Conservation (phyloP, 1,284 basidiomycete species). For the Bjerkandera adusta region DNA sequence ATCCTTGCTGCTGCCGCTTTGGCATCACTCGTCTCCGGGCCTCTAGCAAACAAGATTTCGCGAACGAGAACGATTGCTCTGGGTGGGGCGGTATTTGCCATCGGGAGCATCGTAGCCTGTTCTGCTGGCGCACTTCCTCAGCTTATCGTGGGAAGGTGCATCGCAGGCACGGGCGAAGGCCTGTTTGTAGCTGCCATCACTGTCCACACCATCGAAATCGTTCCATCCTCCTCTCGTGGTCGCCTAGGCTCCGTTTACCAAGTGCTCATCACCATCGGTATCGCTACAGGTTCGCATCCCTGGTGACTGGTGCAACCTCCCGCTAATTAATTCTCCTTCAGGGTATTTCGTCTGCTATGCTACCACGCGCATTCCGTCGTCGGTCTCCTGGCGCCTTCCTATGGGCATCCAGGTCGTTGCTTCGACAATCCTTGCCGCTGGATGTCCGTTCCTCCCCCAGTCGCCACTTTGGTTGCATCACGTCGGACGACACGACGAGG, state of each 20-base stretch:
- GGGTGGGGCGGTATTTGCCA: slow-evolving; percentile 39
- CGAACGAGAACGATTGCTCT: slow-evolving; percentile 44
- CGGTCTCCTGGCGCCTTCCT: slow-evolving; percentile 48
- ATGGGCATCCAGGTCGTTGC: slow-evolving; percentile 41
- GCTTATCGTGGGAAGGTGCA: slow-evolving; percentile 44
- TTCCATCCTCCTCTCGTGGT: slow-evolving; percentile 40
- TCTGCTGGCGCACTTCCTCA: slow-evolving; percentile 31
- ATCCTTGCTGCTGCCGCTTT: slow-evolving; percentile 47
- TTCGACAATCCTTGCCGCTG: slow-evolving; percentile 39
- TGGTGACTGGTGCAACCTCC: no score
- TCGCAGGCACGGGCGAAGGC: slow-evolving; percentile 48
- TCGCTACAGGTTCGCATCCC: slow-evolving; percentile 35
- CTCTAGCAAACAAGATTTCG: slow-evolving; percentile 45
- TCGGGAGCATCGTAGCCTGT: slow-evolving; percentile 36
- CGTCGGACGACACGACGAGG: slow-evolving; percentile 41
- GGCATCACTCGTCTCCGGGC: slow-evolving; percentile 43
- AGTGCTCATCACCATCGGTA: slow-evolving; percentile 44
- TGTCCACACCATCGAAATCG: slow-evolving; percentile 44
- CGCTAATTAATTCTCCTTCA: slow-evolving; percentile 10
- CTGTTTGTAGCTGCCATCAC: slow-evolving; percentile 47
- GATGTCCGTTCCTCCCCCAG: slow-evolving; percentile 47
- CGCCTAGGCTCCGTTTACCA: slow-evolving; percentile 42
- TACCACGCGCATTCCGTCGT: slow-evolving; percentile 34
- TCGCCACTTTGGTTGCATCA: slow-evolving; percentile 51
- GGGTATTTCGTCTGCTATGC: slow-evolving; percentile 54